Evolutionary conservation across 2,329 filamentous ascomycete species (phyloP).

Genomic region (Periconia digitata): DNA sequence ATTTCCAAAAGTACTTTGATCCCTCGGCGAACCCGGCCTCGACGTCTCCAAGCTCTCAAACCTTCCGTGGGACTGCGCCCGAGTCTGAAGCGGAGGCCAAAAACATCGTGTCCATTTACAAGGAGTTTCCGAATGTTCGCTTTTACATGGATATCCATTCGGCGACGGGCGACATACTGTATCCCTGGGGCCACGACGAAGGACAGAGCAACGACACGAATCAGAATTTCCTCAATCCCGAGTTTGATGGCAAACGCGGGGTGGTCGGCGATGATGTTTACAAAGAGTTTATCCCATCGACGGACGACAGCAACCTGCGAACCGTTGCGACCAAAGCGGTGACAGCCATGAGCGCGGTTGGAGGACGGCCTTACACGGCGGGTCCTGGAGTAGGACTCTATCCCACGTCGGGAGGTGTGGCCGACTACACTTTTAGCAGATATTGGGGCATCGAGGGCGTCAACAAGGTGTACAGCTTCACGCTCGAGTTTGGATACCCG

Average conservation of each 20-base stretch:
- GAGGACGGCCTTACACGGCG: conserved; percentile 35
- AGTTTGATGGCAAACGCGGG: conserved; percentile 56
- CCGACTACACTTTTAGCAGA: conserved; percentile 44
- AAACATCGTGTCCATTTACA: conserved; percentile 56
- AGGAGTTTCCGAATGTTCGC: conserved; percentile 52
- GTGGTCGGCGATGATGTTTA: conserved; percentile 56
- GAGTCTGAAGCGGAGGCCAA: conserved; percentile 60
- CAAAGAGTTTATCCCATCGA: conserved; percentile 43
- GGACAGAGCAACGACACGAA: conserved; percentile 49
- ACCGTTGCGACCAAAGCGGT: conserved; percentile 36
- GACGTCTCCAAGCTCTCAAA: conserved; percentile 47
- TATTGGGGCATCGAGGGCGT: conserved; percentile 35
- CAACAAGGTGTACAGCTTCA: conserved; percentile 45
- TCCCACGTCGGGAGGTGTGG: conserved; percentile 39
- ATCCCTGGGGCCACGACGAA: conserved; percentile 60
- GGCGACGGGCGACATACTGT: conserved; percentile 55
- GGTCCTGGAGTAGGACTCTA: conserved; percentile 42
- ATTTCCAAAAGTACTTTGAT: conserved; percentile 53
- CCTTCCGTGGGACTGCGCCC: conserved; percentile 54
- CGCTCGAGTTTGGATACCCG: conserved; percentile 43
- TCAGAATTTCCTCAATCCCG: conserved; percentile 57
- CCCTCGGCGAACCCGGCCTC: conserved; percentile 45
- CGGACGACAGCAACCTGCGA: conserved; percentile 35
- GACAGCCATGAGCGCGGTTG: conserved; percentile 41
- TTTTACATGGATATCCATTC: conserved; percentile 64